Evolutionary conservation across 176 grass and related monocot genomes (phyloP).

Genomic region (Carex parvula): DNA sequence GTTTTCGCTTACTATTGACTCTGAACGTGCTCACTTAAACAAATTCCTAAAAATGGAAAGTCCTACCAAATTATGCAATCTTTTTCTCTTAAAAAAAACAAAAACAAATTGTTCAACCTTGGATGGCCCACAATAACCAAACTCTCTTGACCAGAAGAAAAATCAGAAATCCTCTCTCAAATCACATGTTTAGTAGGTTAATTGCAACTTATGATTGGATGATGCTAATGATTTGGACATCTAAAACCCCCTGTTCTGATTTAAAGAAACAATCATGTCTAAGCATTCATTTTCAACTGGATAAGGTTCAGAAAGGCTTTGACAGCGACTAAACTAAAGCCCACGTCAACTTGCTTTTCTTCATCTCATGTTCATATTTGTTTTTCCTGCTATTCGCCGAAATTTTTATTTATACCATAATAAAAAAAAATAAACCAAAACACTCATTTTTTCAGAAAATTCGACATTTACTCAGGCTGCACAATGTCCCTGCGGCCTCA

Average conservation of each 20-base stretch:
- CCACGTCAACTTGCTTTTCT: constrained; percentile 17
- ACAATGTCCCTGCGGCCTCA: too few species aligned
- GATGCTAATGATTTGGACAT: constrained; percentile 32
- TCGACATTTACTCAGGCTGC: too few species aligned
- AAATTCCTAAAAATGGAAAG: background rate
- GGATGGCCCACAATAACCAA: constrained; percentile 8
- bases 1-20: background rate
- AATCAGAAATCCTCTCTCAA: background rate
- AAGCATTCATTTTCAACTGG: constrained; percentile 13
- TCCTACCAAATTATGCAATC: background rate
- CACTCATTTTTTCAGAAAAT: too few species aligned
- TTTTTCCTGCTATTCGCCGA: background rate
- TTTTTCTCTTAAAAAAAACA: background rate
- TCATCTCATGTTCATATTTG: background rate
- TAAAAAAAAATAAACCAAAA: too few species aligned
- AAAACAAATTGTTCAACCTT: background rate
- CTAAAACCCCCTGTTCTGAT: constrained; percentile 8
- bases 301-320: constrained; percentile 28
- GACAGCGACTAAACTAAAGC: constrained; percentile 6
- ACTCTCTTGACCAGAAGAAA: background rate
- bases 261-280: constrained; percentile 21
- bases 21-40: background rate
- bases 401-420: too few species aligned
- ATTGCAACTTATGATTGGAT: constrained; percentile 30
- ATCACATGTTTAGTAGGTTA: constrained; percentile 14